Conservation (phyloP, 805 yeast species). For the Saccharomyces mikatae region DNA sequence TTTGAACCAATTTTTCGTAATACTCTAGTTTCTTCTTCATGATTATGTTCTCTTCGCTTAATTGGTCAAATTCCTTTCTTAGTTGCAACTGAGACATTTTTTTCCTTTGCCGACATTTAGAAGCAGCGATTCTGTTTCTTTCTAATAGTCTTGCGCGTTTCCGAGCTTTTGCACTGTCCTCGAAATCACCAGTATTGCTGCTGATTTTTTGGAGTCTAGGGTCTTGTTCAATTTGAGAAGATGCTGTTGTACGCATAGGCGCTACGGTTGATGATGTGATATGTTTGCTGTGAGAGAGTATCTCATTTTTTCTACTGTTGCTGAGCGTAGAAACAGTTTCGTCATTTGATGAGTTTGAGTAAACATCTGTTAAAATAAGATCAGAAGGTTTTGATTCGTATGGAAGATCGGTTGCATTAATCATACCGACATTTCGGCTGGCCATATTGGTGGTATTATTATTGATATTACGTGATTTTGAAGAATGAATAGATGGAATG, state of each 20-base stretch:
- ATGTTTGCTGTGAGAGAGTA: background rate
- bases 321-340: background rate
- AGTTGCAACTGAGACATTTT: slow-evolving; percentile 55
- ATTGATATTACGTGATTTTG: background rate
- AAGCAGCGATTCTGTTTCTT: slow-evolving; percentile 51
- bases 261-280: background rate
- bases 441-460: background rate
- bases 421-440: background rate
- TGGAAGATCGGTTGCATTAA: background rate
- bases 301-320: background rate
- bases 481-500: background rate
- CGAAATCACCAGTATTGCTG: background rate
- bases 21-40: slow-evolving; percentile 29
- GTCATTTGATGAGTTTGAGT: background rate
- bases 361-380: background rate
- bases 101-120: slow-evolving; percentile 53
- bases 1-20: slow-evolving; percentile 22
- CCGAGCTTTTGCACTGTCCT: slow-evolving; percentile 48
- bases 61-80: slow-evolving; percentile 44
- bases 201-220: background rate
- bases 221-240: background rate
- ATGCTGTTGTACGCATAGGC: background rate
- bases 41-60: slow-evolving; percentile 35
- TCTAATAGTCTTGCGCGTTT: slow-evolving; percentile 48
- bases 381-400: background rate